Base-by-base conservation (phyloP, 768 basidiomycete species). In the Polyporus arcularius region DNA sequence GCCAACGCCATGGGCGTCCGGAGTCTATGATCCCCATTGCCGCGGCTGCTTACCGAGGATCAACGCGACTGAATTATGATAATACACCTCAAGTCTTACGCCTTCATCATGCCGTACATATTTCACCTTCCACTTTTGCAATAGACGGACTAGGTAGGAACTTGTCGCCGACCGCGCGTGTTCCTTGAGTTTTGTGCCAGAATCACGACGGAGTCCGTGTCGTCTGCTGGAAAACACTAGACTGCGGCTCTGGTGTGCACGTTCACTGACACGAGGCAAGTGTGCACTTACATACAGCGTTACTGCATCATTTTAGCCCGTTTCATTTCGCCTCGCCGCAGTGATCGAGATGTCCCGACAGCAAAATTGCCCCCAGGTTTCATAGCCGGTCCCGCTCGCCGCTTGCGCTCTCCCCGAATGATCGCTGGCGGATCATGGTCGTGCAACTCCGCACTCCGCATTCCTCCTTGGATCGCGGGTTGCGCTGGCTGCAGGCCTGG, bases 351-450 rank as follows among this genome's bases (percentile, higher is more conserved):
- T 15, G 18, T 14, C 21, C 28, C 55, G 35, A 9, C 32, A 11
- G 55, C 55, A 26, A 56, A 18, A 56, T 56, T 56, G 55, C 43
- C 32, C 9, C 12, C 45, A 21, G 14, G 46, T 35, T 56, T 26
- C 21, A 26, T 26, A 47, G 55, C 55, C 55, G 55, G 45, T 21
- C 6, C 31, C 32, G 32, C 32, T 28, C 26, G 6, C 30, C 43
- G 42, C 39, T 31, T 21, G 32, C 55, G 45, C 35, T n/a, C 48
- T 50, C 39, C 31, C 56, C 47, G 47, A 46, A n/a, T 42, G 56
- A 57, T 57, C 56, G 56, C 48, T 57, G 47, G 47, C 56, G 56
- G 56, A 57, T 57, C 56, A 57, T 16, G 6, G 30, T 39, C 47
- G 18, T 57, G 35, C 35, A 26, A 43, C 43, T 48, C 45, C 21